These are phyloP conservation scores for Cystobasidium onofrii DNA, from an alignment of 768 basidiomycete species.

Conservation along the genomic window DNA sequence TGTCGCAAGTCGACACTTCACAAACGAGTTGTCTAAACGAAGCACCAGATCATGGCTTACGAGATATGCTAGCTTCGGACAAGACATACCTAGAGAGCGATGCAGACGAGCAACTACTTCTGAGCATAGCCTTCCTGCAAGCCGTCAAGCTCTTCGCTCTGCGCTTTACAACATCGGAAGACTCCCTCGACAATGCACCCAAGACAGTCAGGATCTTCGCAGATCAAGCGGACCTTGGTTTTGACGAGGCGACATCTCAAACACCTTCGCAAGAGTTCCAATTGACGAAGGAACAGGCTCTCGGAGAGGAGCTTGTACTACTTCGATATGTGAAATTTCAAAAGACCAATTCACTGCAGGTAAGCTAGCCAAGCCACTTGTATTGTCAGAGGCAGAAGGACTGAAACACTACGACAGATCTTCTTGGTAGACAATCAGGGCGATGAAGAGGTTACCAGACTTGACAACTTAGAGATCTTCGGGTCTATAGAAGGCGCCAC, in stretches of 20 bases:
- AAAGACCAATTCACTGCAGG: conserved; percentile 59
- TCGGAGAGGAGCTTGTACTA: conserved; percentile 44
- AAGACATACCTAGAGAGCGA: conserved; percentile 57
- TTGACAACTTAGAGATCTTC: conserved; percentile 61
- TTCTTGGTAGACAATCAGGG: conserved; percentile 64
- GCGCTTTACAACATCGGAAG: conserved; percentile 49
- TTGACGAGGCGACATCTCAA: conserved; percentile 55
- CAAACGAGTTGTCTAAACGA: conserved; percentile 70
- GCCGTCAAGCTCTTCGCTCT: conserved; percentile 57
- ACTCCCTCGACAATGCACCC: conserved; percentile 51
- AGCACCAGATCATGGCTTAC: conserved; percentile 51
- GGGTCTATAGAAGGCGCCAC: conserved; percentile 45
- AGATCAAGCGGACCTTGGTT: conserved; percentile 56
- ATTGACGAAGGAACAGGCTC: conserved; percentile 51
- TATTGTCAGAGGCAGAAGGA: background rate
- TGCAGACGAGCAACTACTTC: conserved; percentile 62
- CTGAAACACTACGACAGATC: conserved; percentile 48
- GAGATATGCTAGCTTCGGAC: conserved; percentile 52
- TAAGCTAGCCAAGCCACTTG: conserved; percentile 43
- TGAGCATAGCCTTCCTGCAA: conserved; percentile 50
- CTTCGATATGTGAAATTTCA: conserved; percentile 65
- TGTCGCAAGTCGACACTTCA: conserved; percentile 48
- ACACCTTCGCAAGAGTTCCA: conserved; percentile 56
- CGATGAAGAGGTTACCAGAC: conserved; percentile 57
- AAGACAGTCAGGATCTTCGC: conserved; percentile 57